These are phyloP conservation scores for Colletotrichum somersetense DNA, from an alignment of 2,329 filamentous ascomycete species.

Conservation along the genomic window DNA sequence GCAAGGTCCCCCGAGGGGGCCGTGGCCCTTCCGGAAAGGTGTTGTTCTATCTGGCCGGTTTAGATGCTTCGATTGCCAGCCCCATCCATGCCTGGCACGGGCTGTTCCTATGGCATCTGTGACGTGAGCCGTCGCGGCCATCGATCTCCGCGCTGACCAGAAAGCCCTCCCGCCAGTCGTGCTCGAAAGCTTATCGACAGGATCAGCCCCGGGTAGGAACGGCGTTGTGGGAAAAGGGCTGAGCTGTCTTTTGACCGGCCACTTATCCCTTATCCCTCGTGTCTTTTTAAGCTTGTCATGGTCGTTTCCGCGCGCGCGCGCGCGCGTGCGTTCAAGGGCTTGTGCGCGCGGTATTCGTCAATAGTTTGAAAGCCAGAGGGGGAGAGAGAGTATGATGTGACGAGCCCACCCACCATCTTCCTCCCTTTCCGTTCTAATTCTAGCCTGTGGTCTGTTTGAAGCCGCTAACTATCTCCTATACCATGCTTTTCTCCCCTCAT, in stretches of 20 bases:
- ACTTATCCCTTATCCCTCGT: constrained; percentile 25
- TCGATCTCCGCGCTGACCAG: constrained; percentile 29
- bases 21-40: constrained; percentile 9
- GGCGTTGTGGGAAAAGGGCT: constrained; percentile 13
- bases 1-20: neutral
- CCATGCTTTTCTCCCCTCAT: constrained; percentile 18
- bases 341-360: constrained; percentile 9
- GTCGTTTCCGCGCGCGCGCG: constrained; percentile 29
- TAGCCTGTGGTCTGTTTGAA: constrained; percentile 33
- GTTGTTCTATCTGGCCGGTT: constrained; percentile 11
- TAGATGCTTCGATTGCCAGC: constrained; percentile 21
- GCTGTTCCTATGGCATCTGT: constrained; percentile 33
- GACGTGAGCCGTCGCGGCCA: constrained; percentile 41
- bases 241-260: constrained; percentile 6
- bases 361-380: neutral
- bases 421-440: constrained; percentile 27
- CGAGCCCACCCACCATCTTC: neutral
- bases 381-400: neutral
- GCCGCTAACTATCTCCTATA: constrained; percentile 23
- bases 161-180: constrained; percentile 22
- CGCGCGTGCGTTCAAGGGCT: constrained; percentile 16
- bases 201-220: constrained; percentile 22
- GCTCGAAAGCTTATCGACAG: constrained; percentile 39
- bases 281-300: constrained; percentile 38
- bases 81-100: constrained; percentile 34